A percentile compares a stretch with the other conserved stretches of the same genome.
These are phyloP conservation scores for Xylariaceae sp. DNA, from an alignment of 2,329 filamentous ascomycete species.

Conservation along the genomic window DNA sequence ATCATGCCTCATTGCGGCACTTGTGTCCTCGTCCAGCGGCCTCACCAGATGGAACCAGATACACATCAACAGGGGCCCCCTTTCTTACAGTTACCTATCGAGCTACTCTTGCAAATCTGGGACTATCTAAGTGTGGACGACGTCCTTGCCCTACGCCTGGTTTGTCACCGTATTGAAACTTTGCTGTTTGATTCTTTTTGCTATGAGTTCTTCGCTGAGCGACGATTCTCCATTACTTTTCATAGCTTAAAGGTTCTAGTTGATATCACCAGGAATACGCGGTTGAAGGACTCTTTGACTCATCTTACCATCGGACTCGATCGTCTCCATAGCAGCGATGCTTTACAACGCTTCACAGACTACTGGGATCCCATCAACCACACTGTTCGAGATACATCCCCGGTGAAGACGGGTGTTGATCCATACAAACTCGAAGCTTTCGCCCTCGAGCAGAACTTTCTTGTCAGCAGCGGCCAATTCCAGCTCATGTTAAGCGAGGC, in stretches of 20 bases:
- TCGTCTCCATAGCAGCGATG: conserved; percentile 29
- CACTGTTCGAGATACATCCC: background rate
- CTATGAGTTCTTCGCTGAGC: conserved; percentile 33
- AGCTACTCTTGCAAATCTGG: conserved; percentile 32
- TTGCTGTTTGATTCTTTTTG: conserved; percentile 32
- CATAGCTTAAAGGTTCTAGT: conserved; percentile 31
- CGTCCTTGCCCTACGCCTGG: conserved; percentile 31
- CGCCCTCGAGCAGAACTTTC: conserved; percentile 32
- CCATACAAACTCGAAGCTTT: conserved; percentile 28
- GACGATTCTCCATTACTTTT: conserved; percentile 35
- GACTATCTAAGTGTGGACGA: conserved; percentile 29
- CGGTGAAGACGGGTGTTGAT: conserved; percentile 25
- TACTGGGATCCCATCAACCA: conserved; percentile 16
- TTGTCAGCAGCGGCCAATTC: conserved; percentile 31
- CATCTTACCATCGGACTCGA: conserved; percentile 36
- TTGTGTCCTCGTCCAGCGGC: background rate
- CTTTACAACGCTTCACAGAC: conserved; percentile 22
- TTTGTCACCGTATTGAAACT: conserved; percentile 29
- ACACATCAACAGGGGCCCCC: conserved; percentile 23
- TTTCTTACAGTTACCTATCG: conserved; percentile 32
- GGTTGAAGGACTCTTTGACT: conserved; percentile 27
- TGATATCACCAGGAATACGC: conserved; percentile 30
- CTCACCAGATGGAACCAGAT: conserved; percentile 7
- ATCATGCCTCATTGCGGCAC: background rate
- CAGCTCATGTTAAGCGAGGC: conserved; percentile 31